Percentiles rank a stretch among this genome's conserved stretches.
Evolutionary conservation across 2,329 filamentous ascomycete genomes (phyloP).

Genomic region (Neonectria neomacrospora): DNA sequence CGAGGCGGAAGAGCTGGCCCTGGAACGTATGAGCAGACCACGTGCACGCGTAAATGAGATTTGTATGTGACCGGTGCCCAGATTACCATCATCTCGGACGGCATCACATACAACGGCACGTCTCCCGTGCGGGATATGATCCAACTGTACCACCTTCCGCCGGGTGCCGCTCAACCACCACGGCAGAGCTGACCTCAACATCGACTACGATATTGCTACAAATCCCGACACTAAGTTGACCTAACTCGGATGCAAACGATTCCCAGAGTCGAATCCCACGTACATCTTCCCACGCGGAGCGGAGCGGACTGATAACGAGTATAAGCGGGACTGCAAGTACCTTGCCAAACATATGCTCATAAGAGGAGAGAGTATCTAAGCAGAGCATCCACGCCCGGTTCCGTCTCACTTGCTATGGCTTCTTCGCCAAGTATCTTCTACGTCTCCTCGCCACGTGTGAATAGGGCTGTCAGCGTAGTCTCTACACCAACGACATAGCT

Average conservation of each 20-base stretch:
- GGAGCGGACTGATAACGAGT: conserved; percentile 35
- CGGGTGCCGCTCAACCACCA: conserved; percentile 41
- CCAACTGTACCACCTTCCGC: conserved; percentile 46
- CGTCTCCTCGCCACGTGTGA: not conserved
- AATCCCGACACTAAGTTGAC: conserved; percentile 45
- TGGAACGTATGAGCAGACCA: conserved; percentile 39
- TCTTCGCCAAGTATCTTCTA: conserved; percentile 2
- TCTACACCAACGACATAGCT: conserved; percentile 4
- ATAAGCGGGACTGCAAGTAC: conserved; percentile 42
- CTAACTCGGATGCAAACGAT: conserved; percentile 46
- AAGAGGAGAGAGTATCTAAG: conserved; percentile 38
- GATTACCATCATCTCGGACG: conserved; percentile 61
- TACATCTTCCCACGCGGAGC: conserved; percentile 42
- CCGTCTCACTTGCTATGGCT: not conserved
- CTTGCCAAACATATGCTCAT: conserved; percentile 48
- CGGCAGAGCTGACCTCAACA: conserved; percentile 41
- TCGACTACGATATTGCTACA: conserved; percentile 44
- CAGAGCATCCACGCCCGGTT: conserved; percentile 10
- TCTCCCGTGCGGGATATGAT: too few species aligned
- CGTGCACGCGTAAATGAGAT: conserved; percentile 41
- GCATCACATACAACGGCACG: conserved; percentile 63
- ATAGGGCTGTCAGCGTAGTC: not conserved
- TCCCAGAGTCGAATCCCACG: conserved; percentile 45
- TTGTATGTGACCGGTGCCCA: conserved; percentile 43
- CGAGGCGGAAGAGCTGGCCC: conserved; percentile 46